phyloP scores from a whole-genome alignment of 1,284 basidiomycete genomes.

The Ustilago tritici region DNA sequence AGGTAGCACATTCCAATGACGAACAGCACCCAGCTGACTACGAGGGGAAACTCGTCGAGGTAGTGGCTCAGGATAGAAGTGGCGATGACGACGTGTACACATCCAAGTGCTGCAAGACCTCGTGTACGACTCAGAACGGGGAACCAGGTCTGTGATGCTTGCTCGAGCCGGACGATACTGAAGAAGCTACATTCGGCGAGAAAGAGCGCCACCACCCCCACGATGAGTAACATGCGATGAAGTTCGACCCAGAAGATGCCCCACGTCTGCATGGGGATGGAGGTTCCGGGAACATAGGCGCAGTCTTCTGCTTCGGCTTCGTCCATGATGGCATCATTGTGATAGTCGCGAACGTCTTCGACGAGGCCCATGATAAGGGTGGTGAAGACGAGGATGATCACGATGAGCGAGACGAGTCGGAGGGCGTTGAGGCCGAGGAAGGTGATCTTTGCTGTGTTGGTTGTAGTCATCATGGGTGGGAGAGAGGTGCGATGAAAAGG shows the following conservation, averaged over 20 bases:
- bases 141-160: constrained; percentile 30
- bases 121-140: constrained; percentile 42
- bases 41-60: constrained; percentile 50
- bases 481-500: not conserved
- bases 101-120: constrained; percentile 47
- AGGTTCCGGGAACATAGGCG: constrained; percentile 54
- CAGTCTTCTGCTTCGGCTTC: constrained; percentile 35
- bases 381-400: constrained; percentile 42
- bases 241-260: constrained; percentile 62
- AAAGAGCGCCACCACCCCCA: constrained; percentile 31
- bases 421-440: constrained; percentile 52
- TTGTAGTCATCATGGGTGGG: constrained; percentile 7
- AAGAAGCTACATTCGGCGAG: constrained; percentile 53
- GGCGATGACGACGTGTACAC: constrained; percentile 45
- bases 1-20: constrained; percentile 43
- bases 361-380: constrained; percentile 46
- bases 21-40: constrained; percentile 55
- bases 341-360: constrained; percentile 39
- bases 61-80: constrained; percentile 47
- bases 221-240: constrained; percentile 42
- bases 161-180: constrained; percentile 16
- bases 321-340: constrained; percentile 26
- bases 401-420: constrained; percentile 44
- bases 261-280: constrained; percentile 58
- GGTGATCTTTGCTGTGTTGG: constrained; percentile 14